Evolutionary conservation across 495 filamentous ascomycete genomes (phyloP).

Genomic region (Penicillium goetzii): DNA sequence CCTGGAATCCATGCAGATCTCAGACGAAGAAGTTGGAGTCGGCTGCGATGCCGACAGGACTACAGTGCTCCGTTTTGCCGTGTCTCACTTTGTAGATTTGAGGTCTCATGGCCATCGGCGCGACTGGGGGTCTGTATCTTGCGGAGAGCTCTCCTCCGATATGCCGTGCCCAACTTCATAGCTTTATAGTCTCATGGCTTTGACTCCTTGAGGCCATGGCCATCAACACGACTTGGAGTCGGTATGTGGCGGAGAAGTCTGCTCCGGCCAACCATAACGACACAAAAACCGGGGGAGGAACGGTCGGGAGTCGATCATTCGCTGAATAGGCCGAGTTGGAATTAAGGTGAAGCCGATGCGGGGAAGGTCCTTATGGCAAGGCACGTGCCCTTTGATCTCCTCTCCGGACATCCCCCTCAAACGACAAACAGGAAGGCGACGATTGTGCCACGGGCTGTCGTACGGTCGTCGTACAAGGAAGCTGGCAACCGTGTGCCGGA

Average conservation of each 20-base stretch:
- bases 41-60: conserved; percentile 17
- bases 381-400: background rate
- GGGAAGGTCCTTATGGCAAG: conserved; percentile 19
- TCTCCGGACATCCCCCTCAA: background rate
- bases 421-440: background rate
- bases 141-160: background rate
- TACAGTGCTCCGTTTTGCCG: conserved; percentile 26
- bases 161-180: background rate
- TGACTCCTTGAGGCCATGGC: background rate
- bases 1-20: background rate
- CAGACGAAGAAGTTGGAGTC: background rate
- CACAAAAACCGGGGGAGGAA: conserved; percentile 14
- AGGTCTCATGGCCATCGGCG: background rate
- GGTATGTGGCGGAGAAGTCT: conserved; percentile 23
- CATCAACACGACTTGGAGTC: background rate
- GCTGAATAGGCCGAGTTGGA: conserved; percentile 19
- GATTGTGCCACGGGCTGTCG: conserved; percentile 1
- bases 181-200: background rate
- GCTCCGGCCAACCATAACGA: conserved; percentile 26
- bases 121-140: background rate
- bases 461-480: background rate
- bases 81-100: background rate
- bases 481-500: background rate
- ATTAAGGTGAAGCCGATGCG: conserved; percentile 23
- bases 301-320: conserved; percentile 12